Evolutionary conservation across 805 yeast genomes (phyloP).

Genomic region (Candida sithepensis): DNA sequence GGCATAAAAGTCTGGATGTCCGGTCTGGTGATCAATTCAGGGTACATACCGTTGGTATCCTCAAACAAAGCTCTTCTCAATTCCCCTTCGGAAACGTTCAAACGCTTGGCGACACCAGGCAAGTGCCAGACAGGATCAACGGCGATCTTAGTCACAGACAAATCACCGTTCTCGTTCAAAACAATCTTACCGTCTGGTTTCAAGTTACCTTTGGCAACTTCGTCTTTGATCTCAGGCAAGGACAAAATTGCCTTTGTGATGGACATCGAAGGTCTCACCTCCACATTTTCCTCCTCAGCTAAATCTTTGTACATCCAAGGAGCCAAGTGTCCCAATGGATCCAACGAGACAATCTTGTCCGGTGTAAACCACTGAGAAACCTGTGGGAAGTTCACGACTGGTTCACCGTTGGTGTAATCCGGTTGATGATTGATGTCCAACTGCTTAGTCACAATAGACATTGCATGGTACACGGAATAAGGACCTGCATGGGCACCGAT

Average conservation of each 20-base stretch:
- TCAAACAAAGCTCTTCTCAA: constrained; percentile 54
- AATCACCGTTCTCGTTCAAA: constrained; percentile 55
- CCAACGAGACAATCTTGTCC: constrained; percentile 60
- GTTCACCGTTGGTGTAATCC: constrained; percentile 61
- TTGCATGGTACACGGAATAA: constrained; percentile 60
- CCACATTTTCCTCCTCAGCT: constrained; percentile 44
- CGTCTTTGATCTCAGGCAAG: constrained; percentile 54
- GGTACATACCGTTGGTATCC: constrained; percentile 56
- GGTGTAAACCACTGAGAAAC: constrained; percentile 53
- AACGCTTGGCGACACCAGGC: constrained; percentile 65
- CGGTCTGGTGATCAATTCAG: constrained; percentile 63
- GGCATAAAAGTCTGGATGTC: constrained; percentile 64
- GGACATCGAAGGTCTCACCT: constrained; percentile 62
- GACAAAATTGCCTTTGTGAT: constrained; percentile 66
- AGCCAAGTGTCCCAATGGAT: constrained; percentile 64
- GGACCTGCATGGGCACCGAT: constrained; percentile 67
- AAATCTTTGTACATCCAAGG: constrained; percentile 53
- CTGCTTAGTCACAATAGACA: constrained; percentile 60
- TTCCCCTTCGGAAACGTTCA: constrained; percentile 52
- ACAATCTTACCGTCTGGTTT: constrained; percentile 60
- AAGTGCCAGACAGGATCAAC: constrained; percentile 70
- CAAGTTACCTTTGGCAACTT: constrained; percentile 49
- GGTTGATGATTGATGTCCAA: constrained; percentile 49
- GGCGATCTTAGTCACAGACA: constrained; percentile 61
- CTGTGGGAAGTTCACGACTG: constrained; percentile 52